Conservation (phyloP, 2,329 filamentous ascomycete genomes). For the Clarireedia sp. region DNA sequence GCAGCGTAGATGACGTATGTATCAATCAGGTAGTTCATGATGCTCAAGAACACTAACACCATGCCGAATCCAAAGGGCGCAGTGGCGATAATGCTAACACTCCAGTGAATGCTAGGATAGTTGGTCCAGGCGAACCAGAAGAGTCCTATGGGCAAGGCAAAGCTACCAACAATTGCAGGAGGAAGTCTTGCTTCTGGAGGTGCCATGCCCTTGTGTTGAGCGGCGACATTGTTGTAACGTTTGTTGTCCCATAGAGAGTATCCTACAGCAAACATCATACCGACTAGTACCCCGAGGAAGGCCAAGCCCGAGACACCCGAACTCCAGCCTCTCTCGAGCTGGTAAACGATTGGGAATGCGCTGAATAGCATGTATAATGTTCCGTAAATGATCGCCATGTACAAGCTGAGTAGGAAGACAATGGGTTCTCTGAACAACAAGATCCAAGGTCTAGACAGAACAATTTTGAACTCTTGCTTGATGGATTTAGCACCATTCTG, state of each 20-base stretch:
- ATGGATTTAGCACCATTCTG: conserved; percentile 52
- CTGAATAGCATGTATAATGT: conserved; percentile 51
- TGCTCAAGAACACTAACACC: conserved; percentile 56
- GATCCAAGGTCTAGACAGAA: conserved; percentile 79
- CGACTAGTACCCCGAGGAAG: conserved; percentile 61
- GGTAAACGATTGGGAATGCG: conserved; percentile 59
- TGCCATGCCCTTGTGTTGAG: conserved; percentile 39
- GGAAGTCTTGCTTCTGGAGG: conserved; percentile 60
- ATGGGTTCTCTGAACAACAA: conserved; percentile 79
- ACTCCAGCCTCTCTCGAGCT: conserved; percentile 49
- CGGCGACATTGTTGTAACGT: conserved; percentile 37
- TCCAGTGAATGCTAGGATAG: conserved; percentile 46
- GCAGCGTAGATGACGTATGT: conserved; percentile 67
- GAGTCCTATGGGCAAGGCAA: conserved; percentile 54
- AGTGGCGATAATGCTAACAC: conserved; percentile 38
- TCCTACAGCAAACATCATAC: conserved; percentile 51
- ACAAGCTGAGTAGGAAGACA: conserved; percentile 71
- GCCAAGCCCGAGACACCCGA: conserved; percentile 52
- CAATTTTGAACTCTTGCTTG: conserved; percentile 62
- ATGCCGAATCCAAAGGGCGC: conserved; percentile 36
- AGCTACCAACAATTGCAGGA: conserved; percentile 51
- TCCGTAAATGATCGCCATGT: conserved; percentile 43
- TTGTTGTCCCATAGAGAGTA: conserved; percentile 49
- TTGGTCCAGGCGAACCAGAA: conserved; percentile 66
- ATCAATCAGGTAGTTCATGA: conserved; percentile 62